phyloP scores from a whole-genome alignment of 202 grass and related monocot species.

The Panicum virgatum region DNA sequence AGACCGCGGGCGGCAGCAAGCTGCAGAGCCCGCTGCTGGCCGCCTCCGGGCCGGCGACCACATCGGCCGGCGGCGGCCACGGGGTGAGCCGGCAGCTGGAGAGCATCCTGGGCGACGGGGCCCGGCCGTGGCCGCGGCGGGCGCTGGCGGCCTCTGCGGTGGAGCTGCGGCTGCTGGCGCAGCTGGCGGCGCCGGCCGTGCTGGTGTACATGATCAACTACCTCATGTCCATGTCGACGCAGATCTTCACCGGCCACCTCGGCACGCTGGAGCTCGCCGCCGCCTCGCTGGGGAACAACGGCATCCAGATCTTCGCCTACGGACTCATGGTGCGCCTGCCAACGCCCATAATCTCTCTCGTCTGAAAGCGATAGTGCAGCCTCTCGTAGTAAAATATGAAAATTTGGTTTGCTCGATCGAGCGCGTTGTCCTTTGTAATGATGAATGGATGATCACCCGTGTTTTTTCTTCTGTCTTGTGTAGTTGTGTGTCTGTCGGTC shows the following conservation, averaged over 20 bases:
- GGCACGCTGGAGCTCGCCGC: slow-evolving; percentile 70
- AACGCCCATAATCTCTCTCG: neutral
- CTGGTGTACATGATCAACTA: slow-evolving; percentile 65
- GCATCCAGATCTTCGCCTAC: slow-evolving; percentile 79
- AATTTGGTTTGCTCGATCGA: too few relatives aligned
- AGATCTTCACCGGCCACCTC: slow-evolving; percentile 76
- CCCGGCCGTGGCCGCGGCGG: slow-evolving; percentile 45
- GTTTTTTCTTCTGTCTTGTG: too few relatives aligned
- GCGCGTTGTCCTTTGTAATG: too few relatives aligned
- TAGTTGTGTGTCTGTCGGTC: too few relatives aligned
- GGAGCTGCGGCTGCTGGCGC: slow-evolving; percentile 48
- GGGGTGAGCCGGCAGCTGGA: slow-evolving; percentile 50
- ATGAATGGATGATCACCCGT: too few relatives aligned
- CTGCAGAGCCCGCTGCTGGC: slow-evolving; percentile 2
- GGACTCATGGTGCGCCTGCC: slow-evolving; percentile 58
- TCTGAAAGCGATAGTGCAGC: neutral
- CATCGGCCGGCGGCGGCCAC: neutral
- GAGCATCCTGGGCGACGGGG: slow-evolving; percentile 50
- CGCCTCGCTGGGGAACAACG: slow-evolving; percentile 76
- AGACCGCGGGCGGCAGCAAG: neutral
- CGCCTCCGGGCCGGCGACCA: neutral
- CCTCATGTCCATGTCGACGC: slow-evolving; percentile 75
- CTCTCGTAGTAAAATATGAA: neutral
- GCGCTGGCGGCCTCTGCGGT: slow-evolving; percentile 20
- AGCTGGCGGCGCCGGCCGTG: slow-evolving; percentile 58